Evolutionary conservation across 2,329 filamentous ascomycete genomes (phyloP).

Genomic region (Fusarium sp.): DNA sequence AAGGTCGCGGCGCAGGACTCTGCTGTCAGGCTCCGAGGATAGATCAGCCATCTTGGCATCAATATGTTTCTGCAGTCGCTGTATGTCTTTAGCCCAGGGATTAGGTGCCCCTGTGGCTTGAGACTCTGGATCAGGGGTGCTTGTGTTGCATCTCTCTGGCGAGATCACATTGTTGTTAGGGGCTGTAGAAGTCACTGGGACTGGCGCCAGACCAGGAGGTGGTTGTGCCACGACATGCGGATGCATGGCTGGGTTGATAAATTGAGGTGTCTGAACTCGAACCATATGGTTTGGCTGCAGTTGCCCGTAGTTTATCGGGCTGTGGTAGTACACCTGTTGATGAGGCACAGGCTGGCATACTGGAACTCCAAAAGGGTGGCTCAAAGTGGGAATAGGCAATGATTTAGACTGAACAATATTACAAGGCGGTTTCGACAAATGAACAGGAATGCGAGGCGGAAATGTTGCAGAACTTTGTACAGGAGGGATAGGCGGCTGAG

Average conservation of each 20-base stretch:
- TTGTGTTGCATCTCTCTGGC: not conserved
- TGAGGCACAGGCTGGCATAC: slow-evolving; percentile 28
- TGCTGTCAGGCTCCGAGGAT: slow-evolving; percentile 38
- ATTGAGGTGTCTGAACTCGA: slow-evolving; percentile 23
- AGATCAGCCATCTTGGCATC: slow-evolving; percentile 44
- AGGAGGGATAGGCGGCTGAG: slow-evolving; percentile 22
- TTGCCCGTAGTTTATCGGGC: slow-evolving; percentile 34
- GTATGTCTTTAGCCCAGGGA: slow-evolving; percentile 37
- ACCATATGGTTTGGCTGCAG: slow-evolving; percentile 12
- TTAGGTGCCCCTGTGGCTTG: slow-evolving; percentile 1
- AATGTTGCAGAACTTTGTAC: slow-evolving; percentile 39
- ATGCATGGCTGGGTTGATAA: not conserved
- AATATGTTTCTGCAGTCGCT: slow-evolving; percentile 45
- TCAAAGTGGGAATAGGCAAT: slow-evolving; percentile 28
- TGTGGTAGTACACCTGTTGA: slow-evolving; percentile 41
- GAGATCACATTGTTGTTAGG: not conserved
- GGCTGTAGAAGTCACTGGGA: not conserved
- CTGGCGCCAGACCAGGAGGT: not conserved
- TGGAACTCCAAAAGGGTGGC: slow-evolving; percentile 20
- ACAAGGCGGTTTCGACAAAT: slow-evolving; percentile 33
- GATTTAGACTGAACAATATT: slow-evolving; percentile 21
- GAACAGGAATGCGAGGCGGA: slow-evolving; percentile 28
- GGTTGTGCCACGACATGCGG: slow-evolving; percentile 1
- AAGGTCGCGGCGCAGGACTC: slow-evolving; percentile 39
- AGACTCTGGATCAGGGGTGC: not conserved